These are phyloP conservation scores for Thielaviopsis musarum DNA, from an alignment of 2,329 filamentous ascomycete genomes.

Conservation along the genomic window DNA sequence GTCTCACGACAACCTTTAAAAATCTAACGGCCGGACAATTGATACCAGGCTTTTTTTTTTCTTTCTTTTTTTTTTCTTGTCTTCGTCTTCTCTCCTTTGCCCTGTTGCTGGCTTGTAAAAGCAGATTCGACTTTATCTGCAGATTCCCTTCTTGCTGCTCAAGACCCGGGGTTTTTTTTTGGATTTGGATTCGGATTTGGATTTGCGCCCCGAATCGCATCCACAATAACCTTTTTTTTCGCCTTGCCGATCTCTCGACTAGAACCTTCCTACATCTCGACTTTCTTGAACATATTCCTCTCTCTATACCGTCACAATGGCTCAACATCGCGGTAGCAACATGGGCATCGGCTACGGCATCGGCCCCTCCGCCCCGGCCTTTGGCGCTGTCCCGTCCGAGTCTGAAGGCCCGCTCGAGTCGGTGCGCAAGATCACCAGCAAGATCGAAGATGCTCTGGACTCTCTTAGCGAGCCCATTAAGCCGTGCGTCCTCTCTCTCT, in stretches of 20 bases:
- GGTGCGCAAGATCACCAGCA: constrained; percentile 89
- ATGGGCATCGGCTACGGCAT: constrained; percentile 59
- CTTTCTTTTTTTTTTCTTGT: neutral
- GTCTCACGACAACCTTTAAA: neutral
- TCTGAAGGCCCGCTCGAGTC: constrained; percentile 70
- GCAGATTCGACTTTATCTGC: too few species aligned
- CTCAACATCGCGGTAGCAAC: constrained; percentile 35
- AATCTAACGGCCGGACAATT: neutral
- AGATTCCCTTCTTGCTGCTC: too few species aligned
- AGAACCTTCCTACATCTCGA: neutral
- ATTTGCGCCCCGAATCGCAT: too few species aligned
- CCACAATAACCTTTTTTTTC: too few species aligned
- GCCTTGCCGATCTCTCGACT: neutral
- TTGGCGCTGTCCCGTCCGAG: constrained; percentile 38
- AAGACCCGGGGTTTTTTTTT: too few species aligned
- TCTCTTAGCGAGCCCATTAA: constrained; percentile 78
- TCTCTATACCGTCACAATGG: constrained; percentile 17
- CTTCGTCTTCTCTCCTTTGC: neutral
- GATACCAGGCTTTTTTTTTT: neutral
- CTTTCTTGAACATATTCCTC: neutral
- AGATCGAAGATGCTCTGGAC: constrained; percentile 90
- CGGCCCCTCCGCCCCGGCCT: constrained; percentile 50
- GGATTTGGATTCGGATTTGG: too few species aligned
- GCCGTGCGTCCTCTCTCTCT: constrained; percentile 50
- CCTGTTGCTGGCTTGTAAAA: too few species aligned